Evolutionary conservation across 2,329 filamentous ascomycete genomes (phyloP).

Genomic region (Talaromyces sp.): DNA sequence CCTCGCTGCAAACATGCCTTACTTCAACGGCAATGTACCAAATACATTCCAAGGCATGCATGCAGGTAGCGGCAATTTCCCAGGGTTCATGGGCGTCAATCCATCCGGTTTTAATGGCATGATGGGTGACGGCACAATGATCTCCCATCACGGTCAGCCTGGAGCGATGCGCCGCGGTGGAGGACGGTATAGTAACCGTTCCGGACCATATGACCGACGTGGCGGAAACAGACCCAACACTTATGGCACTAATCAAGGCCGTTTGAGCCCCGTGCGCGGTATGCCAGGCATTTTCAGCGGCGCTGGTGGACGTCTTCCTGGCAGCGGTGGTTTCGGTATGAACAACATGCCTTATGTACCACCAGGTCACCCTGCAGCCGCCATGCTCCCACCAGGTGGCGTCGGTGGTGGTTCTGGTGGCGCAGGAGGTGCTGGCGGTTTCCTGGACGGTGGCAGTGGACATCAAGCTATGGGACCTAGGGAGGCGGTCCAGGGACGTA

Average conservation of each 20-base stretch:
- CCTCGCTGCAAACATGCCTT: constrained; percentile 67
- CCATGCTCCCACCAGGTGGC: constrained; percentile 2
- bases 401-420: not conserved
- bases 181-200: constrained; percentile 58
- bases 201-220: constrained; percentile 72
- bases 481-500: constrained; percentile 88
- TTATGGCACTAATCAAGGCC: constrained; percentile 48
- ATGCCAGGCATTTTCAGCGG: constrained; percentile 35
- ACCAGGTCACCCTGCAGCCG: constrained; percentile 38
- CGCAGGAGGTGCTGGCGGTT: constrained; percentile 36
- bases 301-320: constrained; percentile 30
- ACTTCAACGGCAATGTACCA: constrained; percentile 48
- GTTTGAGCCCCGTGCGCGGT: constrained; percentile 43
- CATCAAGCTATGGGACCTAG: constrained; percentile 73
- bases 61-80: constrained; percentile 25
- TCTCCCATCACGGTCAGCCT: constrained; percentile 45
- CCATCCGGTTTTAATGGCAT: constrained; percentile 32
- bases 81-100: constrained; percentile 32
- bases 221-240: constrained; percentile 47
- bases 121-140: constrained; percentile 38
- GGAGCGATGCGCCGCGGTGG: constrained; percentile 69
- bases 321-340: constrained; percentile 22
- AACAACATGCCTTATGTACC: constrained; percentile 31
- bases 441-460: constrained; percentile 55
- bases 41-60: constrained; percentile 32